Conservation (phyloP, 768 basidiomycete genomes). For the Fistulinella prunicolor region DNA sequence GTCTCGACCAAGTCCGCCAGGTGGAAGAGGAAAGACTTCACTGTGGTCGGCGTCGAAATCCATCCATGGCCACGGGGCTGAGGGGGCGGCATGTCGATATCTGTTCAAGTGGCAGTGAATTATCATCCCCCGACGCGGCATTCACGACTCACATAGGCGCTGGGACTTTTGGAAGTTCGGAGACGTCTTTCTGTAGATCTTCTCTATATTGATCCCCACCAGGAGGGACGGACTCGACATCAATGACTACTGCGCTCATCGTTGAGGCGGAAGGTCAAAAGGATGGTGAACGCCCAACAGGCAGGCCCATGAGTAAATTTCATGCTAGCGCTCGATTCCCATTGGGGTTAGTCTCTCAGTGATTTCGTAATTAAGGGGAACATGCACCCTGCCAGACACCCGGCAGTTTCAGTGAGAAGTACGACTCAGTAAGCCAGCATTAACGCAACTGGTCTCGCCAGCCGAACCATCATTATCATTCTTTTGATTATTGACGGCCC, state of each 20-base stretch:
- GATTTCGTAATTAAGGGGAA: constrained; percentile 13
- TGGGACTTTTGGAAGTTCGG: constrained; percentile 19
- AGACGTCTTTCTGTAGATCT: constrained; percentile 9
- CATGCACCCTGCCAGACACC: not conserved
- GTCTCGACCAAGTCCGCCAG: constrained; percentile 6
- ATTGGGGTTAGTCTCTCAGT: not conserved
- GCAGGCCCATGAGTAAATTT: not conserved
- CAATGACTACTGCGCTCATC: constrained; percentile 12
- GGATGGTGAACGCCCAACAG: not conserved
- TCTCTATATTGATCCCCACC: constrained; percentile 6
- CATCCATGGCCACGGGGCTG: constrained; percentile 44
- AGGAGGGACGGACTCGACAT: constrained; percentile 2
- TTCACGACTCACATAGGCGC: constrained; percentile 24
- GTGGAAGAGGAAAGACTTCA: constrained; percentile 16
- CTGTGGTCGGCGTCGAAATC: constrained; percentile 32
- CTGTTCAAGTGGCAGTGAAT: constrained; percentile 11
- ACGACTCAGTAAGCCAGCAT: too few species aligned
- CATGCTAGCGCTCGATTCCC: constrained; percentile 7
- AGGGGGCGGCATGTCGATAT: constrained; percentile 40
- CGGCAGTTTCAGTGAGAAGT: too few species aligned
- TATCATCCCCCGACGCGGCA: not conserved
- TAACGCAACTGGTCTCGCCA: too few species aligned
- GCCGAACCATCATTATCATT: too few species aligned
- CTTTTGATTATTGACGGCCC: too few species aligned
- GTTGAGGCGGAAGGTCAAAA: constrained; percentile 1